Evolutionary conservation across 2,329 filamentous ascomycete genomes (phyloP), one percentile per base, ranked within the genome.

Genomic region (Penicillium vulpinum): DNA sequence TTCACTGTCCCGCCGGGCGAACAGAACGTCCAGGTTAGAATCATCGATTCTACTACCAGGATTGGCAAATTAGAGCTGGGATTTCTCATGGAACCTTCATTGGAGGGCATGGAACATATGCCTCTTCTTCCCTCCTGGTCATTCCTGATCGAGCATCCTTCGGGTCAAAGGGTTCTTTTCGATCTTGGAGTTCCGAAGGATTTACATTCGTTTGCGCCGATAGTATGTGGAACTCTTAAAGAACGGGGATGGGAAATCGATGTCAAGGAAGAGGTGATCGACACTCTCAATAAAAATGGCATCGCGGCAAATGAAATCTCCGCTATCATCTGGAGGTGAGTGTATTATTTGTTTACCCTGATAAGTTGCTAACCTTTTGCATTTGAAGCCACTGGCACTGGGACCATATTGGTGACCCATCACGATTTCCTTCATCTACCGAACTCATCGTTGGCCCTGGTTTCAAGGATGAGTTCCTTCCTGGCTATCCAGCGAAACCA

Each of bases 151-250:
- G 64, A 69, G 24, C 60, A 62, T 45, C 68, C 73, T 0, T 73
- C 73, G 2, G 71, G 70, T 6, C 72, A 74, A 40, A 73, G 71
- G 22, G 63, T 80, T 1, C 65, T 82, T 4, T 82, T 80, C 59
- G 80, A 82, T 55, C 71, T 82, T 0, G 78, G 77, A 1, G 70
- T 78, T 6, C 71, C 76, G 5, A 80, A 80, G 60, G 78, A 84
- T 61, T 77, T 67, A 60, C 62, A 78, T 18, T 77, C 77, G 15
- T 63, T 78, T 10, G 65, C 77, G 0, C 73, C 72, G 7, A 50
- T 36, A 31, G 26, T 26, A 7, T 2, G 39, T 26, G 4, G 11
- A 11, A 15, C 16, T 26, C 4, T 41, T 15, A 0, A 41, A 26
- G 4, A 2, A 5, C 39, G 26, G 22, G 39, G 39, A n/a, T 41